Evolutionary conservation across 805 yeast genomes (phyloP).

Genomic region (Candida sakaeoensis): DNA sequence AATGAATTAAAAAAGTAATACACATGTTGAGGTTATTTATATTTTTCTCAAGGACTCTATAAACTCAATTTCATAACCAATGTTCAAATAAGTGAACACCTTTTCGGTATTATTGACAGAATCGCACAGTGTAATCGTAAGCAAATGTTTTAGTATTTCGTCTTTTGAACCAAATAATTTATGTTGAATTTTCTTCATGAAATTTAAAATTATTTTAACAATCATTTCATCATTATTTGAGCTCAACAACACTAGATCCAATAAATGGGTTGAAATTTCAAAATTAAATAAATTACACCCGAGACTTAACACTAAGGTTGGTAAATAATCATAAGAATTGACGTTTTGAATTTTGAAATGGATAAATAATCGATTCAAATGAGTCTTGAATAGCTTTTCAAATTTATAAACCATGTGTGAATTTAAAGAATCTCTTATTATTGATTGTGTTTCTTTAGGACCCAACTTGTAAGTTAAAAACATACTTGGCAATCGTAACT

Average conservation of each 20-base stretch:
- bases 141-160: constrained; percentile 40
- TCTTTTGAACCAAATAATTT: constrained; percentile 48
- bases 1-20: constrained; percentile 21
- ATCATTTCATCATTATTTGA: constrained; percentile 58
- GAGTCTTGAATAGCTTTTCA: constrained; percentile 41
- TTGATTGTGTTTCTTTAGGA: constrained; percentile 5
- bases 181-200: constrained; percentile 43
- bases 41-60: constrained; percentile 33
- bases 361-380: constrained; percentile 39
- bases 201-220: constrained; percentile 50
- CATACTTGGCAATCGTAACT: constrained; percentile 23
- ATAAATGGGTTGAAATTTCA: constrained; percentile 45
- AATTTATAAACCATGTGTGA: constrained; percentile 32
- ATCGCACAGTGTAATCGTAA: background rate
- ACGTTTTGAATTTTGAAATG: constrained; percentile 48
- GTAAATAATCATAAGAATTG: constrained; percentile 40
- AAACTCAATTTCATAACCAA: constrained; percentile 50
- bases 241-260: constrained; percentile 60
- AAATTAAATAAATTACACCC: constrained; percentile 45
- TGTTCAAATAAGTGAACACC: constrained; percentile 34
- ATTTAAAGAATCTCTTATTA: constrained; percentile 7
- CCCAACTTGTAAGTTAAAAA: constrained; percentile 11
- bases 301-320: constrained; percentile 36
- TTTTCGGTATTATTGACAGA: background rate
- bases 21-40: background rate